These are phyloP conservation scores for Toxoplasma gondii DNA, from an alignment of 169 alveolate genomes.

Conservation along the genomic window DNA sequence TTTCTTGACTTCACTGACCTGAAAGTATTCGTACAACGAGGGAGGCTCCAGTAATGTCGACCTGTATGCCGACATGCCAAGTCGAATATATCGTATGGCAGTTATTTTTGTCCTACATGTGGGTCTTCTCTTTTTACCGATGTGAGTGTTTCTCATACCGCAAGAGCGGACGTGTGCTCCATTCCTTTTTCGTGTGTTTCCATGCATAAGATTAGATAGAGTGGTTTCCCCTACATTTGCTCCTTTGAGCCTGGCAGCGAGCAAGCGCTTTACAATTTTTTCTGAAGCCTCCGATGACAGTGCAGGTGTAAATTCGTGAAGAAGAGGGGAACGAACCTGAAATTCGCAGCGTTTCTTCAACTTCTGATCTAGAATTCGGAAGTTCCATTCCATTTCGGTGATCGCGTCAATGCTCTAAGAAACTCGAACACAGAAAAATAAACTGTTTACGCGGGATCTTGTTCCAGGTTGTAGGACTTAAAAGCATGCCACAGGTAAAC, in stretches of 20 bases:
- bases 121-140: too few species aligned
- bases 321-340: not conserved
- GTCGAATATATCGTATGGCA: not conserved
- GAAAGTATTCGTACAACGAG: not conserved
- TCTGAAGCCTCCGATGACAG: too few species aligned
- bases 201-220: too few species aligned
- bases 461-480: not conserved
- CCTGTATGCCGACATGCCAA: not conserved
- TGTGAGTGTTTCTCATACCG: too few species aligned
- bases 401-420: conserved; percentile 42
- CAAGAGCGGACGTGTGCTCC: too few species aligned
- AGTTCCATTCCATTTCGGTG: conserved; percentile 43
- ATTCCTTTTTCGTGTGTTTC: too few species aligned
- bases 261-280: too few species aligned
- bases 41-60: not conserved
- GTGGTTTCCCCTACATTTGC: too few species aligned
- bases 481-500: not conserved
- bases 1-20: conserved; percentile 14
- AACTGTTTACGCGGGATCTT: not conserved
- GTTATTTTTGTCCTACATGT: not conserved
- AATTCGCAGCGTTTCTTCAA: conserved; percentile 9
- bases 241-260: too few species aligned
- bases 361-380: conserved; percentile 40
- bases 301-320: too few species aligned
- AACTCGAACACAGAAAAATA: not conserved